These are phyloP conservation scores for Mortierella sp. DNA, from an alignment of 371 early-diverging fungal species.

Conservation along the genomic window DNA sequence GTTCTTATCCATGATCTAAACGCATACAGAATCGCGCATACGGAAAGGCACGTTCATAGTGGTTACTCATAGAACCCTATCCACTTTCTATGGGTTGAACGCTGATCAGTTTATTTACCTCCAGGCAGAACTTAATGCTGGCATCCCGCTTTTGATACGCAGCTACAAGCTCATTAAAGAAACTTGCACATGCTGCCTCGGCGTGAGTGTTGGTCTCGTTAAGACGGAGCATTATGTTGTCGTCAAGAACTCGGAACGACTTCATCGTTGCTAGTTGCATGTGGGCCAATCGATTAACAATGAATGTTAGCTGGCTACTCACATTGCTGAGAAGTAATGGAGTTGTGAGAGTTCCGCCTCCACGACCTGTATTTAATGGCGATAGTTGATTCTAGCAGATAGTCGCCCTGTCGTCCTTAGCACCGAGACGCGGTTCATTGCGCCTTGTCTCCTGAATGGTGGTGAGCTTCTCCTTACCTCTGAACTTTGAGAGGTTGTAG, in stretches of 20 bases:
- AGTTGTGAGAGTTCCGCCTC: no score
- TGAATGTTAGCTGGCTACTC: background rate
- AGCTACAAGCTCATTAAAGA: conserved; percentile 73
- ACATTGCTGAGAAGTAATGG: no score
- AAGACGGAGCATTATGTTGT: conserved; percentile 81
- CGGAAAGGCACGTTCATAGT: background rate
- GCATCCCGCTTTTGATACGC: conserved; percentile 76
- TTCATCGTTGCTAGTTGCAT: conserved; percentile 67
- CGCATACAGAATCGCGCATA: background rate
- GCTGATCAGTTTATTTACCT: conserved; percentile 58
- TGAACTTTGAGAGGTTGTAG: conserved; percentile 77
- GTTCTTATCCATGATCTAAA: conserved; percentile 69
- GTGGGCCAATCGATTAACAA: background rate
- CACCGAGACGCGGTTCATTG: no score
- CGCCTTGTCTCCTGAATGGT: background rate
- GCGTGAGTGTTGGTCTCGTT: conserved; percentile 79
- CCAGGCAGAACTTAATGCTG: conserved; percentile 75
- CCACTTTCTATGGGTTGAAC: no score
- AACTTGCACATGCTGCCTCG: conserved; percentile 69
- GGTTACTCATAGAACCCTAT: background rate
- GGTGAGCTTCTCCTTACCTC: conserved; percentile 57
- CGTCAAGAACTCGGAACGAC: conserved; percentile 81
- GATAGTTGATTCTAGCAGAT: no score
- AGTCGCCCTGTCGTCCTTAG: no score
- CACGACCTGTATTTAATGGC: no score